These are phyloP conservation scores for Coelastrella sp. DNA, from an alignment of 139 green algal genomes.

Conservation along the genomic window DNA sequence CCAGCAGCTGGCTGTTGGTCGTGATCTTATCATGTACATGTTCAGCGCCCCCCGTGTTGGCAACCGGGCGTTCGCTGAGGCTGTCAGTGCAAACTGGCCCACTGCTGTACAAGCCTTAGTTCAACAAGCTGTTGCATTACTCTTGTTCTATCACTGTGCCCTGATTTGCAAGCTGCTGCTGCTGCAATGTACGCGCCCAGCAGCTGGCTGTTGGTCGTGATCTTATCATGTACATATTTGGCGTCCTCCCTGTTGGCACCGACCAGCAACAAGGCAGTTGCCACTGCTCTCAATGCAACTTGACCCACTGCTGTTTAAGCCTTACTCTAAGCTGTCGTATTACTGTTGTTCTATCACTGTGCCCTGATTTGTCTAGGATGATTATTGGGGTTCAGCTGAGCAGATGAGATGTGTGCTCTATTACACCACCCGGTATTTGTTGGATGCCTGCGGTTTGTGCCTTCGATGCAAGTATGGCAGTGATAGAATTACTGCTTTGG, in stretches of 20 bases:
- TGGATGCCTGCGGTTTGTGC: no score
- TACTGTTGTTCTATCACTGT: no score
- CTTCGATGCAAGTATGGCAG: no score
- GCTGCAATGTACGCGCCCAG: constrained; percentile 4
- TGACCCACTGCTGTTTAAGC: constrained; percentile 51
- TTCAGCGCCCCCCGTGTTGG: constrained; percentile 87
- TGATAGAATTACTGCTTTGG: no score
- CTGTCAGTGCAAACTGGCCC: constrained; percentile 70
- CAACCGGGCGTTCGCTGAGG: constrained; percentile 78
- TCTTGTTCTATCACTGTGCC: no score
- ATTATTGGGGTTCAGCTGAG: no score
- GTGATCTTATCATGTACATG: constrained; percentile 77
- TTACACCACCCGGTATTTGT: no score
- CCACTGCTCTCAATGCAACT: constrained; percentile 65
- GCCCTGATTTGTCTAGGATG: no score
- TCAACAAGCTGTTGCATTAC: no score
- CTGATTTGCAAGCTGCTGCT: not conserved
- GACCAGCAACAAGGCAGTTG: constrained; percentile 78
- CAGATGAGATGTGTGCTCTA: no score
- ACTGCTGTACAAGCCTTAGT: constrained; percentile 16
- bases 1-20: not conserved
- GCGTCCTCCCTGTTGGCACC: constrained; percentile 77
- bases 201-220: not conserved
- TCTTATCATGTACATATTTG: constrained; percentile 85
- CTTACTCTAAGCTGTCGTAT: no score